Base-by-base conservation (phyloP, 805 yeast species). In the Torulaspora indica region DNA sequence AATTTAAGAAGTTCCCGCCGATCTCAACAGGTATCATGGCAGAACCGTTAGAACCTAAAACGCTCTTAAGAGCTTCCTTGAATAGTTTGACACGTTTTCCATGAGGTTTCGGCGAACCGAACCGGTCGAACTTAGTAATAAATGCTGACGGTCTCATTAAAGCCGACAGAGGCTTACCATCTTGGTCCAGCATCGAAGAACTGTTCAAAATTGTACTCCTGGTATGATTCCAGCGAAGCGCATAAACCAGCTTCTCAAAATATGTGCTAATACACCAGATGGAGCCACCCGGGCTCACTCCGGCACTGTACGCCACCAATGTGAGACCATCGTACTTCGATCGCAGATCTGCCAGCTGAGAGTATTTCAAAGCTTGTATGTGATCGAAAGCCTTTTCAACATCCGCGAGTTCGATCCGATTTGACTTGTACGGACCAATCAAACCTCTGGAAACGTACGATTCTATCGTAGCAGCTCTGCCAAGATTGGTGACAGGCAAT, bases 181-280 rank as follows among this genome's bases (percentile, higher is more conserved):
- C 70, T 47, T 56, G 61, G 38, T 78, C 78, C 31, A 82, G 59
- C 14, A 85, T 63, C 17, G 74, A 73, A 3, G 93, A 85, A 23
- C 89, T 81, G 49, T 82, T 84, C 41, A 93, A 67, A 54, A 89
- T 89, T 0, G 86, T 76, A 58, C 91, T 98, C 52, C 80, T 81
- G 1, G 97, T 82, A 60, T 93, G 98, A 62, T 90, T 91, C 98
- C 98, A 93, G 35, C 85, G 79, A 1, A 93, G 89, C 0, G 96
- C 95, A 63, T 88, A 87, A 2, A 91, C 70, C n/a, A 90, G 69
- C 50, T 82, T 82, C 53, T 91, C 97, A 13, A 81, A 76, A 48
- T 83, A 80, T 44, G 81, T 81, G 35, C 76, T 74, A 8, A 91
- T 63, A 29, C 82, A 69, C 97, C 97, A 90, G 36, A 90, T 78